Percentiles rank a stretch among this genome's conserved stretches.
These are phyloP conservation scores for Volvox reticuliferus DNA, from an alignment of 139 green algal species.

Conservation along the genomic window DNA sequence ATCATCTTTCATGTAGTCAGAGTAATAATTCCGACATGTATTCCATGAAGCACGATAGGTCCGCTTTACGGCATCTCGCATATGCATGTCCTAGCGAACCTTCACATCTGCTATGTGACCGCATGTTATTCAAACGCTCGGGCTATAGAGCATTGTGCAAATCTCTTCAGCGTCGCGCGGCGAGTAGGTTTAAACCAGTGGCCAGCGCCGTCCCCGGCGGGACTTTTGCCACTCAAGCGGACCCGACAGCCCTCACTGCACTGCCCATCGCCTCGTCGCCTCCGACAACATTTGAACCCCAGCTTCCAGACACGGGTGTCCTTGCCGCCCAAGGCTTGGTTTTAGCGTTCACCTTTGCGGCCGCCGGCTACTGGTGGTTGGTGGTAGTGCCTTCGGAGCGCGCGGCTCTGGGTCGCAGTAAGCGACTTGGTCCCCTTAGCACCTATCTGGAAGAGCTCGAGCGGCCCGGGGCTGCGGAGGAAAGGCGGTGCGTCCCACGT, in stretches of 20 bases:
- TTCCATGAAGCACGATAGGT: background rate
- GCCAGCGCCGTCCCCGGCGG: background rate
- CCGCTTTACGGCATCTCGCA: background rate
- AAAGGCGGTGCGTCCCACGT: background rate
- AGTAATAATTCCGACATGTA: too few relatives aligned
- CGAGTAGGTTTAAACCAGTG: background rate
- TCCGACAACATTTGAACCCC: constrained; percentile 37
- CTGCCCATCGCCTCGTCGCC: background rate
- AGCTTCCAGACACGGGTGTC: constrained; percentile 18
- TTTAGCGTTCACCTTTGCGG: constrained; percentile 16
- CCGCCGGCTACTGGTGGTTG: constrained; percentile 59
- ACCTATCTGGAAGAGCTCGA: constrained; percentile 53
- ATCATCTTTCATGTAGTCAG: too few relatives aligned
- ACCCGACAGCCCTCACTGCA: background rate
- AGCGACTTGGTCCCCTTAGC: constrained; percentile 33
- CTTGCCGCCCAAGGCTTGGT: constrained; percentile 35
- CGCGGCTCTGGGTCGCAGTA: constrained; percentile 38
- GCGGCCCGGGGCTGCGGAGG: background rate
- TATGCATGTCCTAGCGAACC: background rate
- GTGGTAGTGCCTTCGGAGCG: constrained; percentile 38
- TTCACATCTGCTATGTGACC: background rate
- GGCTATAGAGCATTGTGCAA: background rate
- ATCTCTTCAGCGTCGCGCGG: background rate
- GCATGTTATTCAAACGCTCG: background rate
- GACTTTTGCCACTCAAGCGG: background rate